phyloP scores from a whole-genome alignment of 169 alveolate species.

The Plasmodium gonderi region DNA sequence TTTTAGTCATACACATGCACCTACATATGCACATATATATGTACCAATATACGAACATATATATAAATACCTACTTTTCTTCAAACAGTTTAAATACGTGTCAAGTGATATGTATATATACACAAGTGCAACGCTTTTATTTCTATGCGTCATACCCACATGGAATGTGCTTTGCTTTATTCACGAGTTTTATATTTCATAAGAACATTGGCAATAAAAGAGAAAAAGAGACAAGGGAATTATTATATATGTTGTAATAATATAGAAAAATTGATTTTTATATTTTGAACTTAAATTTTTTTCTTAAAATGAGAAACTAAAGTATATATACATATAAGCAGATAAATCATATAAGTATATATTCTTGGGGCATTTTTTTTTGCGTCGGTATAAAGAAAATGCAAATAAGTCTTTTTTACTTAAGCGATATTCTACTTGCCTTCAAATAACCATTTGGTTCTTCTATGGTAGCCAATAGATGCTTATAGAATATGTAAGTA shows the following conservation, averaged over 20 bases:
- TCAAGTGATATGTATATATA: background rate
- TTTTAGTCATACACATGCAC: background rate
- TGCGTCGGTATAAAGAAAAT: background rate
- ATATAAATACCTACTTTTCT: background rate
- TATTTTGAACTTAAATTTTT: background rate
- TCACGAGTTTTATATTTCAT: background rate
- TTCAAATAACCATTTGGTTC: background rate
- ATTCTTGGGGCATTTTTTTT: background rate
- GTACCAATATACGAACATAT: background rate
- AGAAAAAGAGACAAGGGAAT: background rate
- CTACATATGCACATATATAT: background rate
- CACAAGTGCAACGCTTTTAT: background rate
- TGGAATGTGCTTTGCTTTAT: background rate
- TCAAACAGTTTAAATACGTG: background rate
- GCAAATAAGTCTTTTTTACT: background rate
- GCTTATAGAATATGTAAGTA: background rate
- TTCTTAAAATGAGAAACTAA: background rate
- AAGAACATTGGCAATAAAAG: background rate
- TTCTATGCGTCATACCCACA: background rate
- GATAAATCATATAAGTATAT: background rate
- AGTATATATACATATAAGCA: background rate
- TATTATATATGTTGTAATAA: background rate
- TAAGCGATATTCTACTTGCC: background rate
- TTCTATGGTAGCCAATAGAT: background rate
- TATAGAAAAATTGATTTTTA: background rate